Percentiles rank a stretch among this genome's conserved stretches.
phyloP scores from a whole-genome alignment of 805 yeast genomes.

The Sporopachydermia lactativora region DNA sequence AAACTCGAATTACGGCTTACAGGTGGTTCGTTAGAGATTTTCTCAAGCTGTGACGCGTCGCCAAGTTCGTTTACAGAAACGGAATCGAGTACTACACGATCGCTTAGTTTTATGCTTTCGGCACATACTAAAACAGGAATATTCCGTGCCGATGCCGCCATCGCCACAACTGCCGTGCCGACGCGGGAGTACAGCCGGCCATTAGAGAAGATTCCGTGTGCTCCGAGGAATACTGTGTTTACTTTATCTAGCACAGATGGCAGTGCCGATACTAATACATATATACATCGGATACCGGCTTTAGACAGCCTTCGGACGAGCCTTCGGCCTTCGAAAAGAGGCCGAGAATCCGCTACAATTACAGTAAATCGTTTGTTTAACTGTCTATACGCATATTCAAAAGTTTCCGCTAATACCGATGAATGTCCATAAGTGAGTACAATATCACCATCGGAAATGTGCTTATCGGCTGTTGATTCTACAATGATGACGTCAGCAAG shows the following conservation, averaged over 20 bases:
- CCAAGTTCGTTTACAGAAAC: constrained; percentile 88
- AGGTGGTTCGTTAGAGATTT: constrained; percentile 34
- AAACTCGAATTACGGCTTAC: constrained; percentile 48
- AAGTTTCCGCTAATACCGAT: constrained; percentile 62
- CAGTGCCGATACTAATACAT: constrained; percentile 66
- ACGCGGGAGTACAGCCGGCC: constrained; percentile 89
- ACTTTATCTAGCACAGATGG: constrained; percentile 75
- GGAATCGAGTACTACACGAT: constrained; percentile 91
- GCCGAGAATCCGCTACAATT: constrained; percentile 84
- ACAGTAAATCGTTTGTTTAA: constrained; percentile 59
- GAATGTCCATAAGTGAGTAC: constrained; percentile 84
- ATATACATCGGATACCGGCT: constrained; percentile 57
- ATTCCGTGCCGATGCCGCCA: constrained; percentile 76
- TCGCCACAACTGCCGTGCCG: constrained; percentile 87
- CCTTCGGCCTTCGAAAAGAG: constrained; percentile 83
- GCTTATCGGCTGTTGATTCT: constrained; percentile 54
- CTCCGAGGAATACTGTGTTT: constrained; percentile 86
- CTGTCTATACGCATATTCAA: constrained; percentile 49
- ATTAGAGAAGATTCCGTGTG: constrained; percentile 93
- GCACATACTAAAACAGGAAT: constrained; percentile 94
- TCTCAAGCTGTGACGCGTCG: constrained; percentile 58
- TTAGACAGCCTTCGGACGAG: constrained; percentile 51
- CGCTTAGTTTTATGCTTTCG: constrained; percentile 88
- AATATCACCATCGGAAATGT: constrained; percentile 62
- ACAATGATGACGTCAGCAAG: constrained; percentile 74